Percentiles rank a stretch among this genome's conserved stretches.
These are phyloP conservation scores for Syncephalastrum sp. DNA, from an alignment of 371 early-diverging fungal species.

Conservation along the genomic window DNA sequence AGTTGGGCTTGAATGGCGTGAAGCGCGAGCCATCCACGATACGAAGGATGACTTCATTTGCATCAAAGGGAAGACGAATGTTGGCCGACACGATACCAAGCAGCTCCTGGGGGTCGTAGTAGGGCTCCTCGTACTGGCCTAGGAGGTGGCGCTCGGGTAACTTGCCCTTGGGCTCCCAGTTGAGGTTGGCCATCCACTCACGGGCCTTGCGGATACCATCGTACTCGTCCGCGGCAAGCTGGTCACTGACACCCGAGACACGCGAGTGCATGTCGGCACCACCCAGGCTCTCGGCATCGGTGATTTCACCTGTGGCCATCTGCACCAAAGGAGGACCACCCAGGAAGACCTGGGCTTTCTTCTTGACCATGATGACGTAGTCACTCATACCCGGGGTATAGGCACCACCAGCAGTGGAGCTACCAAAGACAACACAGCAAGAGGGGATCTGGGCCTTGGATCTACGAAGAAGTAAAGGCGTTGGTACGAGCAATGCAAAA, in stretches of 20 bases:
- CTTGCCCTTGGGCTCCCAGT: slow-evolving; percentile 60
- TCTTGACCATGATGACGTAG: slow-evolving; percentile 76
- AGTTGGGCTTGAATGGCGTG: slow-evolving; percentile 65
- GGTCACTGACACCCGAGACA: slow-evolving; percentile 65
- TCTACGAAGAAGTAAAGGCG: slow-evolving; percentile 26
- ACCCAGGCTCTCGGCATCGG: slow-evolving; percentile 71
- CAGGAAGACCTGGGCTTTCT: slow-evolving; percentile 72
- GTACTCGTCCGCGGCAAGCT: slow-evolving; percentile 63
- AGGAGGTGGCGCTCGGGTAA: slow-evolving; percentile 52
- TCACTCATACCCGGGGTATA: slow-evolving; percentile 77
- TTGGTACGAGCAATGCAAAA: background rate
- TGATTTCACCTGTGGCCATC: slow-evolving; percentile 77
- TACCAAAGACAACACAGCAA: slow-evolving; percentile 72
- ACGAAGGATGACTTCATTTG: slow-evolving; percentile 67
- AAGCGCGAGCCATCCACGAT: slow-evolving; percentile 70
- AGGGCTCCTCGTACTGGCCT: slow-evolving; percentile 57
- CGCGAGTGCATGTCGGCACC: slow-evolving; percentile 80
- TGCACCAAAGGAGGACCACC: slow-evolving; percentile 78
- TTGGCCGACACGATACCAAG: slow-evolving; percentile 68
- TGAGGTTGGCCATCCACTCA: slow-evolving; percentile 64
- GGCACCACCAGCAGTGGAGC: slow-evolving; percentile 79
- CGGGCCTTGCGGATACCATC: slow-evolving; percentile 69
- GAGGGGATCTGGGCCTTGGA: slow-evolving; percentile 71
- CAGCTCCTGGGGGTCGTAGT: slow-evolving; percentile 60
- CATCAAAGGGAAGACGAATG: slow-evolving; percentile 68